Evolutionary conservation across 1,139 yeast species (phyloP), one percentile per base, ranked within the genome.

Genomic region (Scheffersomyces segobiensis): DNA sequence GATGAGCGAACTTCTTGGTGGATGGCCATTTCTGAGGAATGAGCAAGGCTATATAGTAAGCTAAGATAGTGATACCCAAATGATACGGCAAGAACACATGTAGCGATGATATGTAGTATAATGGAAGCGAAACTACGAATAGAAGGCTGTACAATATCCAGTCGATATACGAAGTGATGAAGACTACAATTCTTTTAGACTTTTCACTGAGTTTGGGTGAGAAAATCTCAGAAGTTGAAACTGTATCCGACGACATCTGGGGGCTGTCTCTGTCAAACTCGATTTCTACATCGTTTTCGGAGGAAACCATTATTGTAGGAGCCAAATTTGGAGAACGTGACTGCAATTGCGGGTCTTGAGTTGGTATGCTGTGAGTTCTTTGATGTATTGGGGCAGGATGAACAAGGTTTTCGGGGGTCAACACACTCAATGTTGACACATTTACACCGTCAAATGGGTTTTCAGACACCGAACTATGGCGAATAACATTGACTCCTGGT

Each of bases 31-130:
- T 72, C 56, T 74, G 70, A 17, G 87, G 86, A 4, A 87, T 71
- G 42, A 81, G 69, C 58, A 87, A 71, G 7, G 89, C 88, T 3
- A 71, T 58, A 57, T 82, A 83, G 66, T 86, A 86, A 49, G 87
- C 73, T 20, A 89, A 65, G 22, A 88, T 80, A 19, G 89, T 84
- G 46, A 87, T 73, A 18, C 87, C 81, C 55, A 89, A 70, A 60
- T 90, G 93, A 60, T 87, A 82, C 2, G 88, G 87, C 70, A 89
- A 74, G 58, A 85, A 82, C 55, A 87, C 81, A 61, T 81, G 86
- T 51, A 83, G 79, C 3, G 71, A 70, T 56, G 67, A 67, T 65
- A 75, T 69, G 72, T 70, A 85, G 68, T 85, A 86, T 21, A 85
- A 72, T 5, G 89, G 88, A 22, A 87, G 61, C 0, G 93, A 88